Percentiles rank a stretch among this genome's conserved stretches.
Evolutionary conservation across 495 filamentous ascomycete species (phyloP).

Genomic region (Talaromyces nanjingensis): DNA sequence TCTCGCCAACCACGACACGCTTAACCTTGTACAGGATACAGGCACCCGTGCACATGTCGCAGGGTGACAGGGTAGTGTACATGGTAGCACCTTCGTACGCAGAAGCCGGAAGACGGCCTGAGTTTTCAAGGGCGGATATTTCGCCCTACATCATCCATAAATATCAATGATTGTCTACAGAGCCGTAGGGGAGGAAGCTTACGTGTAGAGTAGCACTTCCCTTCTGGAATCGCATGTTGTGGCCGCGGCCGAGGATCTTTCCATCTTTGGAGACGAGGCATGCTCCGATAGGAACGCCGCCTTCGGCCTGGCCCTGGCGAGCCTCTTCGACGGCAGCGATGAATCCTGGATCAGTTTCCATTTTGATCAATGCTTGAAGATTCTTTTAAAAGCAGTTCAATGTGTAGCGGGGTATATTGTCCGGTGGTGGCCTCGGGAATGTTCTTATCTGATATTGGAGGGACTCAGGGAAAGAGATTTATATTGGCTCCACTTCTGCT

Average conservation of each 20-base stretch:
- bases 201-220: slow-evolving; percentile 72
- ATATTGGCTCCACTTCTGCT: background rate
- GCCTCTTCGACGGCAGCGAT: slow-evolving; percentile 72
- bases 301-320: slow-evolving; percentile 57
- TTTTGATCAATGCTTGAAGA: slow-evolving; percentile 11
- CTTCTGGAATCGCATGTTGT: slow-evolving; percentile 77
- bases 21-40: slow-evolving; percentile 71
- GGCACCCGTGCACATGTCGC: slow-evolving; percentile 84
- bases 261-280: slow-evolving; percentile 64
- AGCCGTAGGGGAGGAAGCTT: slow-evolving; percentile 16
- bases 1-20: slow-evolving; percentile 81
- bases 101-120: slow-evolving; percentile 65
- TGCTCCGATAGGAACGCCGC: slow-evolving; percentile 79
- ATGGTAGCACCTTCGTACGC: slow-evolving; percentile 71
- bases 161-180: background rate
- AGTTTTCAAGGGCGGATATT: slow-evolving; percentile 71
- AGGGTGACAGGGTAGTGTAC: slow-evolving; percentile 83
- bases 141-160: slow-evolving; percentile 51
- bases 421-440: background rate
- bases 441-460: background rate
- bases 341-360: slow-evolving; percentile 44
- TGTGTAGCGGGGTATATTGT: background rate
- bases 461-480: background rate
- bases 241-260: slow-evolving; percentile 68
- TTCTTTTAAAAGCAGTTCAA: background rate